Base-by-base conservation (phyloP, 352 stramenopile species). In the Salisapilia sapeloensis region DNA sequence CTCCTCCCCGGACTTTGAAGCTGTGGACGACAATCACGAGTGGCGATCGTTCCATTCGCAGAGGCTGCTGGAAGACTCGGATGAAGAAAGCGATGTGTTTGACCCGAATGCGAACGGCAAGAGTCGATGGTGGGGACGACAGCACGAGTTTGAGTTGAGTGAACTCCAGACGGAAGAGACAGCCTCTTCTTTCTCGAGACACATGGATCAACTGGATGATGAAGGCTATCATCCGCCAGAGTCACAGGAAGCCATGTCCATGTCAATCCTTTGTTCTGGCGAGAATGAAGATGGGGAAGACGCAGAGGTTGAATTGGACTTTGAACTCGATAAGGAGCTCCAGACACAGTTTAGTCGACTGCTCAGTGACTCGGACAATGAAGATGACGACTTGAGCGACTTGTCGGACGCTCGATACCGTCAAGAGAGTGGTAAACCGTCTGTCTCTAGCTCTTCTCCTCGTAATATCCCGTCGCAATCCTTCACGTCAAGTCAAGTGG, bases 281-380 rank as follows among this genome's bases (percentile, higher is more conserved):
- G n/a, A n/a, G n/a, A n/a, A n/a, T n/a, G n/a, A n/a, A n/a, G 65
- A 65, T 17, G 65, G 81, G 17, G 46, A 80, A 44, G 64, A 56
- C 10, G 80, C 69, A 11, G 76, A 92, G 38, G 53, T 92, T 14
- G 66, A 89, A 39, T 47, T 92, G 3, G 76, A 89, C n/a, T 86
- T 92, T 39, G 38, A 47, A 8, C 46, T 87, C 12, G 71, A 87
- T 32, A 40, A 42, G 2, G 71, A 87, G 21, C 56, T 92, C 29
- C 74, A 85, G 46, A 64, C 54, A 0, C 58, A 59, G 23, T 78
- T 92, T 29, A 60, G 86, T 18, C 59, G 38, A 2, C 29, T 92
- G n/a, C 51, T 92, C 4, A 72, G 35, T 24, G 58, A 53, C 21
- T 56, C 36, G n/a, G 40, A 48, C 6, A 50, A 65, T 4, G 39